phyloP scores from a whole-genome alignment of 495 filamentous ascomycete genomes.

The Annulohypoxylon moriforme region DNA sequence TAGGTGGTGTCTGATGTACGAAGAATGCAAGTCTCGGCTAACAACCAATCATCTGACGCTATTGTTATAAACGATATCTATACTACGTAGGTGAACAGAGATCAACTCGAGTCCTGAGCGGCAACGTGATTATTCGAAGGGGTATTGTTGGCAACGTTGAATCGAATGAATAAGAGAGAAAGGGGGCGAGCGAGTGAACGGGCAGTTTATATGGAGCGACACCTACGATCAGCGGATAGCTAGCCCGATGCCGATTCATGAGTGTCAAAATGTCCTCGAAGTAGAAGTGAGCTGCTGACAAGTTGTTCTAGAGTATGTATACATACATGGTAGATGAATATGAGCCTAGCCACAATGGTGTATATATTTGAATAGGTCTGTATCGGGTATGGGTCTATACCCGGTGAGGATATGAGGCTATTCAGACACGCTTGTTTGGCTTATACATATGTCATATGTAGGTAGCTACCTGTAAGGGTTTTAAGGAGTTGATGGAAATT shows the following conservation, averaged over 20 bases:
- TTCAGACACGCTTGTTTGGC: conserved; percentile 17
- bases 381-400: not conserved
- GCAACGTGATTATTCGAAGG: not conserved
- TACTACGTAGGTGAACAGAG: conserved; percentile 19
- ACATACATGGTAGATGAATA: not conserved
- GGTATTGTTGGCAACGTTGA: conserved; percentile 13
- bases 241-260: conserved; percentile 13
- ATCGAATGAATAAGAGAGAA: conserved; percentile 22
- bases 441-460: not conserved
- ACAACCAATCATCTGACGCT: conserved; percentile 25
- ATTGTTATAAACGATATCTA: conserved; percentile 24
- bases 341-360: not conserved
- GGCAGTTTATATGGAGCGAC: conserved; percentile 28
- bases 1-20: conserved; percentile 5
- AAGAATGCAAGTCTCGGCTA: conserved; percentile 17
- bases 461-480: not conserved
- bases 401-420: conserved; percentile 19
- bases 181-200: conserved; percentile 26
- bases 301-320: not conserved
- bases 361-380: not conserved
- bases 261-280: not conserved
- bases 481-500: conserved; percentile 7
- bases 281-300: not conserved
- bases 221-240: conserved; percentile 29
- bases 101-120: conserved; percentile 17